Evolutionary conservation across 1,284 basidiomycete genomes (phyloP).

Genomic region (Pseudozyma sp.): DNA sequence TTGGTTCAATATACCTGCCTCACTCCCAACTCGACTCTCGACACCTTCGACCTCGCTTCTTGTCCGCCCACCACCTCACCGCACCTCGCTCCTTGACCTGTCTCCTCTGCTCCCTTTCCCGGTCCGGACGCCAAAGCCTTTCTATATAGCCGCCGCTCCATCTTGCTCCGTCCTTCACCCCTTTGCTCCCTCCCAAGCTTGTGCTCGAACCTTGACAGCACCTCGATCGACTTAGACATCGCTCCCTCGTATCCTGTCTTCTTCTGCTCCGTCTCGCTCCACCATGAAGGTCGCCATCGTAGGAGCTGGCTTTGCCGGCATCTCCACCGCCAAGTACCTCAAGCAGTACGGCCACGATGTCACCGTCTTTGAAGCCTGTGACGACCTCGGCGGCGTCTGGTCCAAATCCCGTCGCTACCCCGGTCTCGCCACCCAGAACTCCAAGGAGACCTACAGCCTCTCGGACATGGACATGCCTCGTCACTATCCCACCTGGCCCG

Average conservation of each 20-base stretch:
- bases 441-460: conserved; percentile 59
- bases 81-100: neutral
- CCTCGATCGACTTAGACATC: neutral
- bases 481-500: conserved; percentile 57
- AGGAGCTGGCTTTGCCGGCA: conserved; percentile 52
- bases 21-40: neutral
- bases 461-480: conserved; percentile 59
- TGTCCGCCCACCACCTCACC: neutral
- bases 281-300: conserved; percentile 47
- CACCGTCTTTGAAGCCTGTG: conserved; percentile 40
- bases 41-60: conserved; percentile 11
- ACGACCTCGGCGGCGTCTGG: conserved; percentile 54
- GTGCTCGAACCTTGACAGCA: too few species aligned
- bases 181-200: neutral
- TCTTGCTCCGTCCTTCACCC: neutral
- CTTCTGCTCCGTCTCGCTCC: neutral
- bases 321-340: conserved; percentile 52
- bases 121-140: neutral
- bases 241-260: neutral
- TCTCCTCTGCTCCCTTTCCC: neutral
- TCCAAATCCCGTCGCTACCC: conserved; percentile 51
- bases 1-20: neutral
- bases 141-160: conserved; percentile 22
- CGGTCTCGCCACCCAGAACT: conserved; percentile 59
- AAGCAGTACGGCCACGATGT: conserved; percentile 49